Base-by-base conservation (phyloP, 108 stramenopile genomes). In the Fragilariopsis cylindrus region DNA sequence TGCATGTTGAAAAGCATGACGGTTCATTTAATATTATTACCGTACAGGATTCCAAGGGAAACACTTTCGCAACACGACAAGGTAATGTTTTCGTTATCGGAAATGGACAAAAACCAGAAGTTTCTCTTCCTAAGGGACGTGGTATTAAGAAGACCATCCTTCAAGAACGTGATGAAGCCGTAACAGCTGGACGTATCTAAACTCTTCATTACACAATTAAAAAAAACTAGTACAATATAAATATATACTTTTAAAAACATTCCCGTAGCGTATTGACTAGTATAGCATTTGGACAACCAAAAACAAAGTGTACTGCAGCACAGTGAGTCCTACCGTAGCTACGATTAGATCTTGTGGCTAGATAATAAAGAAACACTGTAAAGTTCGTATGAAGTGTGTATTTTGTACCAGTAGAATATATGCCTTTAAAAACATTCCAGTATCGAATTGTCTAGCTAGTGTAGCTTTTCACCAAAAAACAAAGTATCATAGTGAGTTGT, bases 141-240 rank as follows among this genome's bases (percentile, higher is more conserved):
- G 99, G 99, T 80, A 86, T 99, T 92, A 99, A 98, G 96, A 96
- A 98, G 84, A 92, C 91, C 73, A 99, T 99, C 77, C 72, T 98
- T 60, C 95, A 99, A 83, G 97, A 99, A 89, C 88, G 92, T 46
- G 88, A 79, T 9, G 95, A 96, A 81, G 91, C 92, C 40, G 88
- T 88, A 75, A 91, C 92, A 52, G 85, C 88, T 74, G 95, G 95
- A 70, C 88, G 89, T 64, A 74, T 87, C 67, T 87, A 87, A 83
- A 49, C 13, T 71, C 13, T 9, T 9, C 7, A 30, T 30, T 30
- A 30, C 2, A 60, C 18, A 70, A 70, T 9, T 54, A 63, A 58
- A 63, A 42, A 12, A 46, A 41, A 43, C 63, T 45, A 18, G 45
- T 65, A 42, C 44, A 52, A 9, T 65, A 64, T 4, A 43, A 66